Evolutionary conservation across 2,329 filamentous ascomycete genomes (phyloP).

Genomic region (Ilyonectria mors-panacis): DNA sequence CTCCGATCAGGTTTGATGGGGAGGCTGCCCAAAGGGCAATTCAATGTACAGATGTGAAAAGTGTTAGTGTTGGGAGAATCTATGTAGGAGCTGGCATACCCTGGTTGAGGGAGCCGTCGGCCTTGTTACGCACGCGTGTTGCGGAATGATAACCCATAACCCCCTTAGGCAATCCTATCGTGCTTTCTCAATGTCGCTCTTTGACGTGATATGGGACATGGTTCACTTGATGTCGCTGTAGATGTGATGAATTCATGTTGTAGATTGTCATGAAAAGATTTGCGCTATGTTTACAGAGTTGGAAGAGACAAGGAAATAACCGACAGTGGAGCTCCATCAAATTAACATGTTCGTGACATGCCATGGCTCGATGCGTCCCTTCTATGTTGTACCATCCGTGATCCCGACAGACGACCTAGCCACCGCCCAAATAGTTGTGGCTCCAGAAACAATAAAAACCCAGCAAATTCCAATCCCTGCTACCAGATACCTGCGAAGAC

Average conservation of each 20-base stretch:
- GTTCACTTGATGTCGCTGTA: background rate
- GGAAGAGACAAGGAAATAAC: background rate
- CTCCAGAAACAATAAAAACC: constrained; percentile 29
- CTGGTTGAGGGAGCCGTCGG: background rate
- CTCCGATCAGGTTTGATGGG: constrained; percentile 16
- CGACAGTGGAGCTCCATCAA: constrained; percentile 1
- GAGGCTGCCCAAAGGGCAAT: constrained; percentile 1
- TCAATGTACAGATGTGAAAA: constrained; percentile 20
- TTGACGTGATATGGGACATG: background rate
- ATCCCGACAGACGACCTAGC: constrained; percentile 6
- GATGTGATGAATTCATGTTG: background rate
- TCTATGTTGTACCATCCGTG: constrained; percentile 31
- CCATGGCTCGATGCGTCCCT: constrained; percentile 2
- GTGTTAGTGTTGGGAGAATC: background rate
- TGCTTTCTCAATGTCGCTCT: background rate
- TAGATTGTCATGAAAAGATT: constrained; percentile 20
- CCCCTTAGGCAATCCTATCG: background rate
- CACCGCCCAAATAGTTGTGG: constrained; percentile 12
- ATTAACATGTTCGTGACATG: constrained; percentile 3
- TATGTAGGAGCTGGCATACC: background rate
- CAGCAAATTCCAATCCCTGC: constrained; percentile 17
- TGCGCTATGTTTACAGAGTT: constrained; percentile 17
- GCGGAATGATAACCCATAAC: background rate
- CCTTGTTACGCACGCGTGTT: constrained; percentile 3
- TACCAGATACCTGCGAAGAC: constrained; percentile 18